Percentiles rank a stretch among this genome's conserved stretches.
Evolutionary conservation across 495 filamentous ascomycete genomes (phyloP).

Genomic region (Penicillium diatomitis): DNA sequence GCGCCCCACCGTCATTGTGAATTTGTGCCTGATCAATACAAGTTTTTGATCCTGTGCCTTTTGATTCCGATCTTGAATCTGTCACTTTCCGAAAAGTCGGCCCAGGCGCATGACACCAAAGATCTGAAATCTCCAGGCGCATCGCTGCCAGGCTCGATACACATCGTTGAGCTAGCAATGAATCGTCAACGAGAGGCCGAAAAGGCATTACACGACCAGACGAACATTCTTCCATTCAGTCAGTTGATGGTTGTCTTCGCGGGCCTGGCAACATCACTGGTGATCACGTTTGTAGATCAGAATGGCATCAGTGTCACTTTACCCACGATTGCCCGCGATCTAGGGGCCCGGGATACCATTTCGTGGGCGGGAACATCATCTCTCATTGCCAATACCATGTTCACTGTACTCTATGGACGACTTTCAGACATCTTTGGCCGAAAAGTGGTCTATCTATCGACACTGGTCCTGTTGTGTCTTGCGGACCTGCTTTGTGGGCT

Average conservation of each 20-base stretch:
- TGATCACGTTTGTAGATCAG: slow-evolving; percentile 55
- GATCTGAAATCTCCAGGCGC: too few relatives aligned
- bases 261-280: slow-evolving; percentile 42
- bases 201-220: slow-evolving; percentile 41
- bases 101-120: too few relatives aligned
- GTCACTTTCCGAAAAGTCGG: too few relatives aligned
- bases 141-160: too few relatives aligned
- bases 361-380: slow-evolving; percentile 74
- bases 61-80: too few relatives aligned
- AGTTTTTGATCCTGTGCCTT: too few relatives aligned
- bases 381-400: slow-evolving; percentile 63
- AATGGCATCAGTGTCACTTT: slow-evolving; percentile 53
- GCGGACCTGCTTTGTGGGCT: slow-evolving; percentile 46
- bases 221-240: slow-evolving; percentile 47
- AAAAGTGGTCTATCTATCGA: slow-evolving; percentile 40
- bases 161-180: slow-evolving; percentile 11
- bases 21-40: too few relatives aligned
- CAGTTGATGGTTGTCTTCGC: slow-evolving; percentile 50
- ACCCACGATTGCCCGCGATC: slow-evolving; percentile 49
- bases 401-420: slow-evolving; percentile 52
- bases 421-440: slow-evolving; percentile 52
- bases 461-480: slow-evolving; percentile 40
- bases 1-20: too few relatives aligned
- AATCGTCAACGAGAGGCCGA: slow-evolving; percentile 33
- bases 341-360: slow-evolving; percentile 49